Evolutionary conservation across 1,139 yeast species (phyloP), one percentile per base, ranked within the genome.

Genomic region (Hyphopichia khmerensis): DNA sequence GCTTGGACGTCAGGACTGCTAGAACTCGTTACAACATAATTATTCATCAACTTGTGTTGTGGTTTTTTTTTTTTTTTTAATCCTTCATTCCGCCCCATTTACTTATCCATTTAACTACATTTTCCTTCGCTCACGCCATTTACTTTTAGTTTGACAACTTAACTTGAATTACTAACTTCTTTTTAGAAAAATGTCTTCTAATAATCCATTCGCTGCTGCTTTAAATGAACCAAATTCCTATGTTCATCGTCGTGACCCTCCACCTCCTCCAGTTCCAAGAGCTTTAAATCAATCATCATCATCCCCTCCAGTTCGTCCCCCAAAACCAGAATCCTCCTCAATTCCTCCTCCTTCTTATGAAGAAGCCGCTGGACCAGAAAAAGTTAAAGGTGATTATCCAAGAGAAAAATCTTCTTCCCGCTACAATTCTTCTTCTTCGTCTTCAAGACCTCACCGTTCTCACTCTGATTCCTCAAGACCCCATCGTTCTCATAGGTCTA

Each of bases 261-360:
- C 71, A 21, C 67, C 65, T 11, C 60, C 56, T 14, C 21, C 34
- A 13, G 21, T 11, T 5, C 8, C 19, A 32, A 32, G 34, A 17
- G 5, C 19, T 16, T 5, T n/a, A n/a, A 24, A 24, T 17, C 38
- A 50, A 18, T 29, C 21, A 30, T 35, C 21, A 50, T 43, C 33
- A 51, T 41, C 38, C 45, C 69, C 66, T 52, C 67, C 65, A 40
- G 59, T 62, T 39, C 64, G 65, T 41, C 70, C 69, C 8, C 65
- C 68, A 34, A 67, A 65, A 47, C 52, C 59, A 16, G 53, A 51
- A 9, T 40, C 31, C 19, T 48, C 51, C 7, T 52, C 60, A 3
- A 52, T 59, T 4, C 68, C 85, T 3, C 74, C 75, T 16, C 89
- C 91, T 5, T 70, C 87, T 0, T 84, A 84, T 56, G 88, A 83